Conservation (phyloP, 2,329 filamentous ascomycete species). For the Cercospora sojina region DNA sequence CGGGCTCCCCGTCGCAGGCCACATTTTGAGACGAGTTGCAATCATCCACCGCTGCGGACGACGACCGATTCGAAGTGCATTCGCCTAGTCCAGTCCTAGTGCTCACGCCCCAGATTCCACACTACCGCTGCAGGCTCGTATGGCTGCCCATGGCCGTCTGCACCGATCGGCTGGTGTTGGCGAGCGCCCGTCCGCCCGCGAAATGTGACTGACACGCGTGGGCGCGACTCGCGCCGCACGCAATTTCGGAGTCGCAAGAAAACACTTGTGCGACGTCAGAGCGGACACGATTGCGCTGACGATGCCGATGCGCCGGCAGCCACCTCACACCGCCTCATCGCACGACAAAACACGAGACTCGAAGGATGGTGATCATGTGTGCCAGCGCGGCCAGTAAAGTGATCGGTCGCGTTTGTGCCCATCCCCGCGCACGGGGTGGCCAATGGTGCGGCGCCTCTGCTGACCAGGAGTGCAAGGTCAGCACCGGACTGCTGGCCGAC, state of each 20-base stretch:
- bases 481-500: conserved; percentile 3
- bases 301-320: conserved; percentile 6
- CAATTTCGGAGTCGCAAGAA: not conserved
- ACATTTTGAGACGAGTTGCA: not conserved
- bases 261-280: conserved; percentile 14
- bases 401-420: conserved; percentile 14
- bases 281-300: conserved; percentile 1
- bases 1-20: conserved; percentile 8
- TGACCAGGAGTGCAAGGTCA: conserved; percentile 3
- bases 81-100: not conserved
- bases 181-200: not conserved
- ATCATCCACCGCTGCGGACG: not conserved
- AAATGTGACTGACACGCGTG: not conserved
- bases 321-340: conserved; percentile 19
- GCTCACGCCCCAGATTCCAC: not conserved
- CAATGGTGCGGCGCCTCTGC: not conserved
- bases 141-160: not conserved
- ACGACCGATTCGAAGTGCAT: not conserved
- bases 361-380: conserved; percentile 17
- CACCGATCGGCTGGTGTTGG: not conserved
- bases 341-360: conserved; percentile 3
- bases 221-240: conserved; percentile 6
- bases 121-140: not conserved
- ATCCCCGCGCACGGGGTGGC: not conserved
- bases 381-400: conserved; percentile 10